Base-by-base conservation (phyloP, 768 basidiomycete genomes). In the Boletus tylopilopsis region DNA sequence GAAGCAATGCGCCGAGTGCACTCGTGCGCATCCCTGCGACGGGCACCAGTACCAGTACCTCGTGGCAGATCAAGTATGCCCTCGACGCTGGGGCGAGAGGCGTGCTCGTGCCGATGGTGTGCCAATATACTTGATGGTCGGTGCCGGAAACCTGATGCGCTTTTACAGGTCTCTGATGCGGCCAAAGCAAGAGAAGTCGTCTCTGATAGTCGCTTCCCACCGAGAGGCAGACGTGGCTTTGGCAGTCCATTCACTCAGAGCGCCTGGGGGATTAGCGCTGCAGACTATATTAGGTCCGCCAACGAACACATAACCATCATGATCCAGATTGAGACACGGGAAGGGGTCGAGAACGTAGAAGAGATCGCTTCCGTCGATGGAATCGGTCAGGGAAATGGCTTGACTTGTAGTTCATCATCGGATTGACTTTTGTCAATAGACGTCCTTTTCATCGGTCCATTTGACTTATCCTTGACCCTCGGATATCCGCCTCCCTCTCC, bases 21-120 rank as follows among this genome's bases (percentile, higher is more conserved):
- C 55, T 87, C 33, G 78, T 87, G 6, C 67, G 85, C 23, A 78
- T 86, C 41, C 80, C 85, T 7, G 82, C 82, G 8, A 86, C 84
- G 2, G 84, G 82, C 0, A 60, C 73, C 23, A 77, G 74, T 23
- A 68, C 69, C 0, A 76, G 78, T 53, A 80, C 81, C 3, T 73
- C 74, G 47, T 85, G 84, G 83, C 84, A 85, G 63, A 84, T 87
- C 67, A 87, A 87, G 67, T 73, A 81, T 51, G 84, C 79, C 1
- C 73, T 87, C 25, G 85, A 87, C 58, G 79, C 80, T 0, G 85
- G 85, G 5, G 85, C 84, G 16, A 71, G 73, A 23, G 84, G 85
- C 0, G 68, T 86, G 5, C 57, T 88, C 35, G 79, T 85, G 0
- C 85, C 85, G 5, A 82, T 87, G 82, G 82, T 86, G 56, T 32